Base-by-base conservation (phyloP, 2,329 filamentous ascomycete genomes). In the Beauveria medogensis region DNA sequence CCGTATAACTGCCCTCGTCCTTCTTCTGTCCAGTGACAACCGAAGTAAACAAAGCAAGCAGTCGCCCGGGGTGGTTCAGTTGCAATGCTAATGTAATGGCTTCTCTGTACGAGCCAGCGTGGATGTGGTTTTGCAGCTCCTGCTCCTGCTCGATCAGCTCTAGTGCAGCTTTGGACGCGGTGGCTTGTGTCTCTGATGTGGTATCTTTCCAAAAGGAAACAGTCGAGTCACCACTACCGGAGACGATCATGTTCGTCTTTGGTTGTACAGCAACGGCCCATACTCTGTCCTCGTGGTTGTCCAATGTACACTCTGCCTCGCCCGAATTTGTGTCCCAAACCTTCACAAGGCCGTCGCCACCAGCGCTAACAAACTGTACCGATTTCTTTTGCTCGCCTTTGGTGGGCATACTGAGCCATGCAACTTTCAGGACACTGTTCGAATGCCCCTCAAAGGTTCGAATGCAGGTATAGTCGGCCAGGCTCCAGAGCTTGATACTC, bases 151-250 rank as follows among this genome's bases (percentile, higher is more conserved):
- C 93, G 52, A 96, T 88, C 59, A 93, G 84, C 70, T 88, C 85
- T 6, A 89, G 86, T 41, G 89, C 88, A 4, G 89, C 90, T 46
- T 86, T 83, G 1, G 88, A 88, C 1, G 89, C 85, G 3, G 88
- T 87, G 18, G 85, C 84, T 63, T 91, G 87, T 0, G 93, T 96
- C 62, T 89, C 81, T 4, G 85, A 83, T 0, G 92, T 95, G 2
- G 92, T 97, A 70, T 99, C 94, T 68, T 86, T 87, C 94, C 94
- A 99, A 77, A 97, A 96, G 1, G 91, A 95, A 43, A 99, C 85
- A 1, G 91, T 92, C 40, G 92, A 92, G 74, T 99, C 94, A 57
- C 90, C 93, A 62, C 91, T 92, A 41, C 92, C 94, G 7, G 94
- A 97, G 41, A 95, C 88, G 57, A 99, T 83, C 55, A 86, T 86